Conservation (phyloP, 441 rosid genomes). For the Pelargonium australe region DNA sequence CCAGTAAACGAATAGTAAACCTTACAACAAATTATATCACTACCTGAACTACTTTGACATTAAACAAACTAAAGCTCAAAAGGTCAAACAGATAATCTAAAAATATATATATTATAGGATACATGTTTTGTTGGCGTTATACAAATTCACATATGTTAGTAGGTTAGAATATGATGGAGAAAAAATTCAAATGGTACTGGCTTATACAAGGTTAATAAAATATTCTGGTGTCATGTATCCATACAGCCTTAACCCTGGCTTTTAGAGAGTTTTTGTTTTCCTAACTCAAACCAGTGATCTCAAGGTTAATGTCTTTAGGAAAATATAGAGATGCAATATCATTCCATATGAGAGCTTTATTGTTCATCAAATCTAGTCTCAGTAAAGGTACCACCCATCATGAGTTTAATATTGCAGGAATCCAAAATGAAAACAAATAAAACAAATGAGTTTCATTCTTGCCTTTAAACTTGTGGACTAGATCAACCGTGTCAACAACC, state of each 20-base stretch:
- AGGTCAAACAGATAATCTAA: too few relatives aligned
- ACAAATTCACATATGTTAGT: neutral
- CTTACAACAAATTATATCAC: too few relatives aligned
- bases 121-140: too few relatives aligned
- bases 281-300: too few relatives aligned
- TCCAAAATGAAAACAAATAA: neutral
- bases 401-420: neutral
- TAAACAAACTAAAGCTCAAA: too few relatives aligned
- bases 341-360: neutral
- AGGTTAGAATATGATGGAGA: neutral
- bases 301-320: neutral
- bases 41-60: too few relatives aligned
- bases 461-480: conserved; percentile 96
- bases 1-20: too few relatives aligned
- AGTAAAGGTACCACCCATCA: neutral
- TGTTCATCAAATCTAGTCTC: neutral
- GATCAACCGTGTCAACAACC: conserved; percentile 69
- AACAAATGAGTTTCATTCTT: conserved; percentile 15
- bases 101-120: too few relatives aligned
- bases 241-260: too few relatives aligned
- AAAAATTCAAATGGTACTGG: neutral
- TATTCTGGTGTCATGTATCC: too few relatives aligned
- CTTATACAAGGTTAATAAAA: neutral
- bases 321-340: neutral
- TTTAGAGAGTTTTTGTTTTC: too few relatives aligned